phyloP scores from a whole-genome alignment of 2,329 filamentous ascomycete genomes.

The Pyrenochaeta sp. region DNA sequence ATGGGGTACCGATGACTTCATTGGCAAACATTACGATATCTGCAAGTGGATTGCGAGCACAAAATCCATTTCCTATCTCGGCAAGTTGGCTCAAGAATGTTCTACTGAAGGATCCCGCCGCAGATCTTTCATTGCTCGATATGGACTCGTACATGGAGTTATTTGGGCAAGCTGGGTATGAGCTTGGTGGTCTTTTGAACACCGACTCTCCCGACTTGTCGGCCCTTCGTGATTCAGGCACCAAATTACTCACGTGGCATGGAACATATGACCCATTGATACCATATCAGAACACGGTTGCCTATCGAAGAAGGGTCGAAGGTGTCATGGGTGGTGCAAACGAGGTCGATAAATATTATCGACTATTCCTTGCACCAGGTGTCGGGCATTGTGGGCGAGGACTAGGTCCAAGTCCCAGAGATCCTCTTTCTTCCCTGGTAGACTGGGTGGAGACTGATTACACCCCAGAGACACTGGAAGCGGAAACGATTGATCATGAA shows the following conservation, averaged over 20 bases:
- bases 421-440: constrained; percentile 29
- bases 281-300: constrained; percentile 32
- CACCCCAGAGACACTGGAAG: constrained; percentile 33
- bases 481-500: constrained; percentile 17
- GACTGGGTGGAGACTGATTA: constrained; percentile 40
- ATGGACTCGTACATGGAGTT: constrained; percentile 19
- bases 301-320: constrained; percentile 33
- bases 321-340: constrained; percentile 30
- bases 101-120: constrained; percentile 19
- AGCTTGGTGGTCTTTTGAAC: constrained; percentile 31
- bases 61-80: constrained; percentile 23
- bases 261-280: constrained; percentile 35
- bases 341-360: constrained; percentile 37
- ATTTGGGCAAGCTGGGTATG: constrained; percentile 25
- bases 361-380: constrained; percentile 41
- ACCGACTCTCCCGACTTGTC: constrained; percentile 33
- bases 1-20: constrained; percentile 16
- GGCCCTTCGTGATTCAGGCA: constrained; percentile 25
- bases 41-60: constrained; percentile 22
- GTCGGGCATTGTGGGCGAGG: constrained; percentile 33
- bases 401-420: constrained; percentile 23
- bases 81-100: constrained; percentile 26
- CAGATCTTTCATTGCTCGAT: constrained; percentile 22
- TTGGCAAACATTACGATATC: constrained; percentile 20
- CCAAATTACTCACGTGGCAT: constrained; percentile 40